phyloP scores from a whole-genome alignment of 2,329 filamentous ascomycete genomes.

The Alternaria incomplexa region DNA sequence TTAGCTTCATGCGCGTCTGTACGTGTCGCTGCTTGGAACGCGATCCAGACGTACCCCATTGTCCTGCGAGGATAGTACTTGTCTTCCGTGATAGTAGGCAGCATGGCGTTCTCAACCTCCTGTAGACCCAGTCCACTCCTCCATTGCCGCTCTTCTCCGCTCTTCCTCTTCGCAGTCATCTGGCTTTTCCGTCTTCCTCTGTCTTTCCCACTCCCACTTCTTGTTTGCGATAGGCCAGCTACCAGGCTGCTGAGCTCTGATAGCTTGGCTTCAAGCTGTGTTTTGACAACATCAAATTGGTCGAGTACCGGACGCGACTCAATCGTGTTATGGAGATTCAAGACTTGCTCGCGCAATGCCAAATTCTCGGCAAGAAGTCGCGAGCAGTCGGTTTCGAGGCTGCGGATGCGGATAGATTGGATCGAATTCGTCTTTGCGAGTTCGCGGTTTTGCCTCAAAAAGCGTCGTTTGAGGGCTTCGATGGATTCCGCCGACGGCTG shows the following conservation, averaged over 20 bases:
- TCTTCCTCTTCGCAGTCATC: conserved; percentile 50
- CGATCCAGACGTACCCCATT: conserved; percentile 64
- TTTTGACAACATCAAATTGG: conserved; percentile 72
- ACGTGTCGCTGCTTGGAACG: background rate
- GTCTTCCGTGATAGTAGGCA: conserved; percentile 73
- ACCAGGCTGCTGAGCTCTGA: conserved; percentile 72
- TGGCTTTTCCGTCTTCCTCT: conserved; percentile 56
- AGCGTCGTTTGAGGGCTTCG: conserved; percentile 73
- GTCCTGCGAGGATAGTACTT: conserved; percentile 72
- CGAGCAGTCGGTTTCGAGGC: conserved; percentile 76
- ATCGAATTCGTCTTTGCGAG: conserved; percentile 78
- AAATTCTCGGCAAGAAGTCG: conserved; percentile 81
- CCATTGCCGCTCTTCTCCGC: conserved; percentile 63
- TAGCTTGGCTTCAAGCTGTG: conserved; percentile 74
- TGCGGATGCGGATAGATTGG: conserved; percentile 77
- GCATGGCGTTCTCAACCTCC: conserved; percentile 58
- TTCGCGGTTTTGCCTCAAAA: conserved; percentile 83
- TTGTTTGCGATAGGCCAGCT: conserved; percentile 63
- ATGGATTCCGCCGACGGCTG: conserved; percentile 67
- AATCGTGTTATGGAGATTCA: conserved; percentile 72
- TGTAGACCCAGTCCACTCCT: conserved; percentile 54
- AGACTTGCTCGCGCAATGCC: conserved; percentile 71
- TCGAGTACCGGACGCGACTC: conserved; percentile 68
- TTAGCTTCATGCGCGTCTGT: conserved; percentile 20
- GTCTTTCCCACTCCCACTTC: conserved; percentile 26